Percentiles rank a stretch among this genome's conserved stretches.
Evolutionary conservation across 306 rosid species (phyloP).

Genomic region (Lablab purpureus): DNA sequence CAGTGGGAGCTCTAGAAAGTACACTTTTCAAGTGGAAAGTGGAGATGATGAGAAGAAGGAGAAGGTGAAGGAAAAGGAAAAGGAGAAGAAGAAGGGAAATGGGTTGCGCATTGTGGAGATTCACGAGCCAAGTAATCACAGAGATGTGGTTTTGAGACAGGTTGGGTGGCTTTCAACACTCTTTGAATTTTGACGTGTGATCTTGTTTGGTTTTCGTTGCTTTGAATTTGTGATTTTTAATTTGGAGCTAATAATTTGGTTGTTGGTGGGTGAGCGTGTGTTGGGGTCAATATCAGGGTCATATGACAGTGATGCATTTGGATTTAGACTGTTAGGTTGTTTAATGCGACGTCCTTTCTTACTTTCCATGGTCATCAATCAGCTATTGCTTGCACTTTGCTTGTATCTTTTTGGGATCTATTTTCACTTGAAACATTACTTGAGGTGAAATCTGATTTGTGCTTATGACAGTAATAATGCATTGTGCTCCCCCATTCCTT

Average conservation of each 20-base stretch:
- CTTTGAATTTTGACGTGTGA: neutral
- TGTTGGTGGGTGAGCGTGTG: neutral
- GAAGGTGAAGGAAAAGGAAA: conserved; percentile 43
- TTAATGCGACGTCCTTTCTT: conserved; percentile 1
- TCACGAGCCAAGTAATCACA: conserved; percentile 67
- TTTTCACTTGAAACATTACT: neutral
- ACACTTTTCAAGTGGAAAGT: conserved; percentile 63
- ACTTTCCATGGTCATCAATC: neutral
- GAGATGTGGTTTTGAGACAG: conserved; percentile 80
- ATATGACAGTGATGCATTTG: conserved; percentile 9
- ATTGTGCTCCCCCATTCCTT: neutral
- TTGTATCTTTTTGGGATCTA: neutral
- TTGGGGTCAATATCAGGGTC: neutral
- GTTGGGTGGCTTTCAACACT: conserved; percentile 40
- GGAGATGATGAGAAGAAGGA: conserved; percentile 56
- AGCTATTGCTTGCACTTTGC: neutral
- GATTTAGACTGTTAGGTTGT: neutral
- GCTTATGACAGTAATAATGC: neutral
- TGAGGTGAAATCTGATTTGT: neutral
- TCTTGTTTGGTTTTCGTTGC: neutral
- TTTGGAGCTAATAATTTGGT: neutral
- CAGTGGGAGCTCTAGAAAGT: conserved; percentile 61
- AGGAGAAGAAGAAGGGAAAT: conserved; percentile 59
- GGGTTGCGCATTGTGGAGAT: conserved; percentile 80
- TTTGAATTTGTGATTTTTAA: conserved; percentile 19